A percentile compares a stretch with the other conserved stretches of the same genome.
These are phyloP conservation scores for Geosmithia putterillii DNA, from an alignment of 2,329 filamentous ascomycete species.

Conservation along the genomic window DNA sequence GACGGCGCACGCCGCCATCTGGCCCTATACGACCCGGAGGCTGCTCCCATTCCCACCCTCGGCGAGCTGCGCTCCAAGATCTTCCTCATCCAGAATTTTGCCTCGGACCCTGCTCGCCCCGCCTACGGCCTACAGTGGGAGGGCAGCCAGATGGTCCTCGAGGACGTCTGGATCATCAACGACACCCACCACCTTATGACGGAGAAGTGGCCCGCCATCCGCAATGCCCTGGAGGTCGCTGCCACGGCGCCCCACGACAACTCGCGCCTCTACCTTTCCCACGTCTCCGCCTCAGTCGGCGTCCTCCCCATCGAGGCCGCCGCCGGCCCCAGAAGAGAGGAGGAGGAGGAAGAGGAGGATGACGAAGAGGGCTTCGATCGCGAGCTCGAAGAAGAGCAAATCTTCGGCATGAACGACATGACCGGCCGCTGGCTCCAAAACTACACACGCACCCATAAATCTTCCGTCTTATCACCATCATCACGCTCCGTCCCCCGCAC, in stretches of 20 bases:
- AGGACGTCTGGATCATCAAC: conserved; percentile 33
- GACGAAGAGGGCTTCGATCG: too few relatives aligned
- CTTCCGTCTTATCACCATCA: too few relatives aligned
- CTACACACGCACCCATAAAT: conserved; percentile 8
- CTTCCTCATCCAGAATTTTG: conserved; percentile 35
- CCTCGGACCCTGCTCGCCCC: conserved; percentile 8
- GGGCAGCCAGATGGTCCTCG: conserved; percentile 28
- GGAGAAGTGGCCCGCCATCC: conserved; percentile 33
- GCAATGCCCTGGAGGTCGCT: conserved; percentile 24
- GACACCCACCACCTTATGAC: conserved; percentile 24
- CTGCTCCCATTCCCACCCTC: conserved; percentile 25
- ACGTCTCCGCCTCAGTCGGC: conserved; percentile 33
- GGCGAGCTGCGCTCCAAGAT: conserved; percentile 31
- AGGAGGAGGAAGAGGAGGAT: neutral
- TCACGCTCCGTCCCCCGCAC: conserved; percentile 17
- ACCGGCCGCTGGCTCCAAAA: conserved; percentile 30
- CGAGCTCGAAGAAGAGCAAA: conserved; percentile 6
- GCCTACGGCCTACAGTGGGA: conserved; percentile 32
- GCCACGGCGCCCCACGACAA: conserved; percentile 19
- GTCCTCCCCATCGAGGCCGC: conserved; percentile 37
- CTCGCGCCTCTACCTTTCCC: conserved; percentile 27
- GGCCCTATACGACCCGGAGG: conserved; percentile 15
- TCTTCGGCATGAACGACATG: conserved; percentile 36
- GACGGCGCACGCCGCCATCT: conserved; percentile 22
- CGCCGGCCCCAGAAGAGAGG: conserved; percentile 21